phyloP scores from a whole-genome alignment of 495 filamentous ascomycete genomes.

The Cercophora samala region DNA sequence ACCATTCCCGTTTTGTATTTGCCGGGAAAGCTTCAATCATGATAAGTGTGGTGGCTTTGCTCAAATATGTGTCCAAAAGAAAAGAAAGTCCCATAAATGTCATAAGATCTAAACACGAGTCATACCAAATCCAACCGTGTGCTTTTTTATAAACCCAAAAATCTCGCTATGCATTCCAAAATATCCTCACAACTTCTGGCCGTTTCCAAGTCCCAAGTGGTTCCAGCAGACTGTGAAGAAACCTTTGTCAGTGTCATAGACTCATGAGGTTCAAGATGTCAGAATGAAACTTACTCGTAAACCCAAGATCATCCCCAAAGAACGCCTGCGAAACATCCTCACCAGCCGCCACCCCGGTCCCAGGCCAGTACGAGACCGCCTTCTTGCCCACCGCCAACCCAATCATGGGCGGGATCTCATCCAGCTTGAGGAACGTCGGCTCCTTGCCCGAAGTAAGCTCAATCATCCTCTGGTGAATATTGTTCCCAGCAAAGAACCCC shows the following conservation, averaged over 20 bases:
- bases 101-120: constrained; percentile 8
- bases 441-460: constrained; percentile 36
- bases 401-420: constrained; percentile 58
- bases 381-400: constrained; percentile 63
- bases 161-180: neutral
- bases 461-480: constrained; percentile 58
- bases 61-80: neutral
- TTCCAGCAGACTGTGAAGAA: constrained; percentile 53
- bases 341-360: constrained; percentile 49
- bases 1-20: neutral
- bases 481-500: constrained; percentile 57
- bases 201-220: constrained; percentile 49
- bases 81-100: neutral
- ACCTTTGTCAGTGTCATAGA: constrained; percentile 15
- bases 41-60: neutral
- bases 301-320: constrained; percentile 66
- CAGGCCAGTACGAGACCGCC: constrained; percentile 57
- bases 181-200: constrained; percentile 16
- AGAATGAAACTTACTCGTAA: constrained; percentile 45
- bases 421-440: constrained; percentile 45
- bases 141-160: neutral
- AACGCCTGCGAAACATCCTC: constrained; percentile 57
- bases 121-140: neutral
- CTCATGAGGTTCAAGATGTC: neutral
- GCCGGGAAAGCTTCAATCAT: neutral